Evolutionary conservation across 2,329 filamentous ascomycete species (phyloP).

Genomic region (Trichoderma polysporum): DNA sequence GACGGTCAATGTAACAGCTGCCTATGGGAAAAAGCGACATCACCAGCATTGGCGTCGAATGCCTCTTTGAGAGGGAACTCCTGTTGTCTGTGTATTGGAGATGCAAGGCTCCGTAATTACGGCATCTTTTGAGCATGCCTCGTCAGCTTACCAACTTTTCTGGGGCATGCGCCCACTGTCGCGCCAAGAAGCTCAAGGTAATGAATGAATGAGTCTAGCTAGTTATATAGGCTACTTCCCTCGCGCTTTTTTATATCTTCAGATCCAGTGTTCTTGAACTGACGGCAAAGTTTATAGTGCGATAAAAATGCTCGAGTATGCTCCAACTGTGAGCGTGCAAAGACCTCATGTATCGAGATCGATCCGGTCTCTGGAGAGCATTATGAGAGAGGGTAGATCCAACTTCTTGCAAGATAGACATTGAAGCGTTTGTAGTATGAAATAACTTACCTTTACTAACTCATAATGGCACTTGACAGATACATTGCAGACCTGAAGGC

Average conservation of each 20-base stretch:
- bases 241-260: neutral
- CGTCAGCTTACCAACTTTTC: slow-evolving; percentile 17
- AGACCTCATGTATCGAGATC: slow-evolving; percentile 9
- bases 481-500: slow-evolving; percentile 18
- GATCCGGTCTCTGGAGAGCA: slow-evolving; percentile 16
- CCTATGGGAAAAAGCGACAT: no score
- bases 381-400: slow-evolving; percentile 18
- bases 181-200: slow-evolving; percentile 17
- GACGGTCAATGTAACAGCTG: neutral
- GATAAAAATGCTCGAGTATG: slow-evolving; percentile 16
- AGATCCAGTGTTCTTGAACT: neutral
- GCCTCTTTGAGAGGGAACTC: neutral
- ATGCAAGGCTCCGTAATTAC: neutral
- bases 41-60: neutral
- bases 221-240: neutral
- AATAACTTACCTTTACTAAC: neutral
- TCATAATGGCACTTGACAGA: neutral
- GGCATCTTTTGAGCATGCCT: slow-evolving; percentile 7
- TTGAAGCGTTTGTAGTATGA: neutral
- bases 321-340: slow-evolving; percentile 13
- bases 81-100: neutral
- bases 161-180: slow-evolving; percentile 15
- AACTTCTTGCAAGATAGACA: neutral
- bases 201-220: neutral
- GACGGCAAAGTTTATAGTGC: neutral